phyloP scores from a whole-genome alignment of 148 eudicot genomes.

The Euryodendron excelsum region DNA sequence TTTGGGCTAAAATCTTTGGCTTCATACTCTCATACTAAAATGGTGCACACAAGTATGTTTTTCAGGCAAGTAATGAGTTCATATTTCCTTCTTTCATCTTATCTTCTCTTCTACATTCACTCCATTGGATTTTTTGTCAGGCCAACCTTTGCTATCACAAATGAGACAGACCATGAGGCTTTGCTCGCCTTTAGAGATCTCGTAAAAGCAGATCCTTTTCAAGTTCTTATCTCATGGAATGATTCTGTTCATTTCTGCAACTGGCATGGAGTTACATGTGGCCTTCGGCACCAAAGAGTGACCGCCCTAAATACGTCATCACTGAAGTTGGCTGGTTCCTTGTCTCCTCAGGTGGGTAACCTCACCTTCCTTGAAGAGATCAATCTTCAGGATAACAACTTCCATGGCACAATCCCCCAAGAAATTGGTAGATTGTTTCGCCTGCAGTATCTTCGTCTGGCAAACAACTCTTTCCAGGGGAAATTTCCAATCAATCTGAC shows the following conservation, averaged over 20 bases:
- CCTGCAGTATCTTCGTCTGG: slow-evolving; percentile 4
- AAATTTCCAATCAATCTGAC: slow-evolving; percentile 15
- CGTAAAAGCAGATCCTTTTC: not conserved
- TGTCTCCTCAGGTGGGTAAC: slow-evolving; percentile 19
- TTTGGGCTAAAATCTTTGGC: not conserved
- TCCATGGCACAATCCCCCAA: slow-evolving; percentile 14
- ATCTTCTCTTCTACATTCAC: not conserved
- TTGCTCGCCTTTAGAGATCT: slow-evolving; percentile 10
- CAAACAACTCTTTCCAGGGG: slow-evolving; percentile 12
- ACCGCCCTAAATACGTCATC: slow-evolving; percentile 5
- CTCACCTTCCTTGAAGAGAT: slow-evolving; percentile 16
- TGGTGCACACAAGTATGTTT: slow-evolving; percentile 2
- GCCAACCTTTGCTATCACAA: not conserved
- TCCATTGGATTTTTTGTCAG: not conserved
- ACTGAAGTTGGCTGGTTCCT: not conserved
- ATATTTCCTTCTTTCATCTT: not conserved
- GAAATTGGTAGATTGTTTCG: slow-evolving; percentile 19
- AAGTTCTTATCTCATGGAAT: slow-evolving; percentile 17
- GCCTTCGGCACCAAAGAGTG: slow-evolving; percentile 17
- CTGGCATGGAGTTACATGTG: slow-evolving; percentile 21
- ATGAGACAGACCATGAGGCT: slow-evolving; percentile 15
- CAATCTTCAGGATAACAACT: slow-evolving; percentile 6
- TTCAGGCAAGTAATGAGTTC: not conserved
- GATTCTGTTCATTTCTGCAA: slow-evolving; percentile 19
- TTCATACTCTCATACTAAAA: not conserved